These are phyloP conservation scores for Tuber borchii DNA, from an alignment of 495 filamentous ascomycete genomes.

Conservation along the genomic window DNA sequence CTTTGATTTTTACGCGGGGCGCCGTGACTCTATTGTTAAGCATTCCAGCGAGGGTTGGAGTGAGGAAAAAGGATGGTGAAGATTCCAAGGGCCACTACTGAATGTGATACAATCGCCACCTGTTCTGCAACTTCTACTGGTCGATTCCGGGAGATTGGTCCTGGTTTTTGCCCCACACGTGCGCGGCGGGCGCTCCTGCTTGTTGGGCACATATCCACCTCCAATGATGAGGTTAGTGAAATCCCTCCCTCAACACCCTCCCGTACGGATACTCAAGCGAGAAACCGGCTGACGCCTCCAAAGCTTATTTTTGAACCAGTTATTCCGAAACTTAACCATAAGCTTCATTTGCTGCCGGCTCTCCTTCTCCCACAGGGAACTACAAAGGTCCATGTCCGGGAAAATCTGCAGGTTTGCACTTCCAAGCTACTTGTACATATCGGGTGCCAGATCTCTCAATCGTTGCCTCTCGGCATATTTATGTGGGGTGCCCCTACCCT, in stretches of 20 bases:
- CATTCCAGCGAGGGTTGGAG: neutral
- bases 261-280: constrained; percentile 14
- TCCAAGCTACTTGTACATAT: neutral
- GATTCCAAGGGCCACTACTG: neutral
- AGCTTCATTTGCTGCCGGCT: neutral
- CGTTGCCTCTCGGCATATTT: neutral
- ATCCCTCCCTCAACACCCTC: neutral
- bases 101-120: neutral
- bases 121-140: neutral
- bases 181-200: neutral
- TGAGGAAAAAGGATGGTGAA: neutral
- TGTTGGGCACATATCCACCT: neutral
- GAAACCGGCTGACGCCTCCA: constrained; percentile 1
- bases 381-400: neutral
- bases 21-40: too few species aligned
- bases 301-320: constrained; percentile 30
- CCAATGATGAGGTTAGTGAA: neutral
- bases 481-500: neutral
- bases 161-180: neutral
- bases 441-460: neutral
- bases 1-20: too few species aligned
- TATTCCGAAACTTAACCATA: constrained; percentile 9
- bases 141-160: neutral
- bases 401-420: neutral
- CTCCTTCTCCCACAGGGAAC: neutral